phyloP scores from a whole-genome alignment of 345 rosid species.

The Eutrema yunnanense region DNA sequence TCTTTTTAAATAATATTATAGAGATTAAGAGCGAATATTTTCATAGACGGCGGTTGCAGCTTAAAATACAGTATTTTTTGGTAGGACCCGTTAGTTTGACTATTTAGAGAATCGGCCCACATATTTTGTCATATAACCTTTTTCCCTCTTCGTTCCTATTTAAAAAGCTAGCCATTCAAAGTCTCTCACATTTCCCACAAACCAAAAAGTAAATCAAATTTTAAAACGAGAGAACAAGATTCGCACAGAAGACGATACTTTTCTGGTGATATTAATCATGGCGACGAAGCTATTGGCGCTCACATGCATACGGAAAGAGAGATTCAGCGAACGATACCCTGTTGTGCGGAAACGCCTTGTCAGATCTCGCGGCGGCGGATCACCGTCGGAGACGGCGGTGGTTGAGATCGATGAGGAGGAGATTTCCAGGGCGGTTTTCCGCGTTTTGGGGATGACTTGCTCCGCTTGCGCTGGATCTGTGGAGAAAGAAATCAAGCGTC shows the following conservation, averaged over 20 bases:
- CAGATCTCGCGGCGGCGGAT: conserved; percentile 35
- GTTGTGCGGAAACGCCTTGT: conserved; percentile 62
- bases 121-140: conserved; percentile 5
- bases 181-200: background rate
- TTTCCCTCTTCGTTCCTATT: conserved; percentile 18
- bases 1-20: too few relatives aligned
- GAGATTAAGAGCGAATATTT: background rate
- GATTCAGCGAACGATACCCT: conserved; percentile 45
- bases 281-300: conserved; percentile 61
- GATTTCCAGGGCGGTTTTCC: conserved; percentile 47
- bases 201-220: background rate
- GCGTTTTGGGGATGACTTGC: conserved; percentile 80
- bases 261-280: conserved; percentile 32
- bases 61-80: background rate
- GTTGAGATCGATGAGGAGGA: conserved; percentile 22
- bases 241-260: background rate
- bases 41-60: background rate
- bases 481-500: conserved; percentile 84
- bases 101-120: background rate
- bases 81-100: background rate
- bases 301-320: conserved; percentile 57
- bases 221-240: background rate
- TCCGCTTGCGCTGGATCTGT: conserved; percentile 94
- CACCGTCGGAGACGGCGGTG: conserved; percentile 28
- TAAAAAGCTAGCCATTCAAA: conserved; percentile 22